Evolutionary conservation across 2,329 filamentous ascomycete species (phyloP).

Genomic region (Stenocarpella maydis): DNA sequence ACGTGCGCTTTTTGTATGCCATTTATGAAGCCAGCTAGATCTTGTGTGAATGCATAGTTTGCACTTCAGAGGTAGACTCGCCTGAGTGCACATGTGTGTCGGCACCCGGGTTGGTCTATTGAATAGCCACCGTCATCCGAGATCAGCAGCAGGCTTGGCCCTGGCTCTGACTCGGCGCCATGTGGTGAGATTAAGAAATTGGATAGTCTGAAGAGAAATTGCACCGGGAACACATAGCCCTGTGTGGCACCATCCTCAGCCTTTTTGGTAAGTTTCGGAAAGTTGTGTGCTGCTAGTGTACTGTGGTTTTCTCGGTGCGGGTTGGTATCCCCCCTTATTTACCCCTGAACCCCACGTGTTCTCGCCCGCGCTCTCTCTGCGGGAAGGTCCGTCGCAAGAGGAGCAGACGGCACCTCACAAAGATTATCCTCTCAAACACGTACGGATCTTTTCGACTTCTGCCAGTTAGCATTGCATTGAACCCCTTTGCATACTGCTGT

Average conservation of each 20-base stretch:
- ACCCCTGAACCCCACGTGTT: slow-evolving; percentile 17
- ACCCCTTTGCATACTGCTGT: not conserved
- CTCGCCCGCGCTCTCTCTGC: not conserved
- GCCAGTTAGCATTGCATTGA: not conserved
- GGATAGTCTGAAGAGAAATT: not conserved
- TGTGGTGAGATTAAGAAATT: too few species aligned
- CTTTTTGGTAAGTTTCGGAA: too few species aligned
- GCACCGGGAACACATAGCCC: too few species aligned
- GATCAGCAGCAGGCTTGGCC: too few species aligned
- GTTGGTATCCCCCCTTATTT: not conserved
- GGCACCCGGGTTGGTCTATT: too few species aligned
- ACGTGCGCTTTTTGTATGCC: not conserved
- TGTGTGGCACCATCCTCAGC: too few species aligned
- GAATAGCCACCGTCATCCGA: too few species aligned
- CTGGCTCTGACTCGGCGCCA: too few species aligned
- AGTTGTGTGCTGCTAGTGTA: not conserved
- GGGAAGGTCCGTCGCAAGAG: not conserved
- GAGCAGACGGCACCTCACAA: not conserved
- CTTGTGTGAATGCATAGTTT: not conserved
- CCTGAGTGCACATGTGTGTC: too few species aligned
- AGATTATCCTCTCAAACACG: not conserved
- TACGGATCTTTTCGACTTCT: not conserved
- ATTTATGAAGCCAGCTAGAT: not conserved
- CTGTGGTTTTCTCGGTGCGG: not conserved
- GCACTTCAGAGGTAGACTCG: too few species aligned